Conservation (phyloP, 163 green algal species). For the Trebouxiophyceae sp. region DNA sequence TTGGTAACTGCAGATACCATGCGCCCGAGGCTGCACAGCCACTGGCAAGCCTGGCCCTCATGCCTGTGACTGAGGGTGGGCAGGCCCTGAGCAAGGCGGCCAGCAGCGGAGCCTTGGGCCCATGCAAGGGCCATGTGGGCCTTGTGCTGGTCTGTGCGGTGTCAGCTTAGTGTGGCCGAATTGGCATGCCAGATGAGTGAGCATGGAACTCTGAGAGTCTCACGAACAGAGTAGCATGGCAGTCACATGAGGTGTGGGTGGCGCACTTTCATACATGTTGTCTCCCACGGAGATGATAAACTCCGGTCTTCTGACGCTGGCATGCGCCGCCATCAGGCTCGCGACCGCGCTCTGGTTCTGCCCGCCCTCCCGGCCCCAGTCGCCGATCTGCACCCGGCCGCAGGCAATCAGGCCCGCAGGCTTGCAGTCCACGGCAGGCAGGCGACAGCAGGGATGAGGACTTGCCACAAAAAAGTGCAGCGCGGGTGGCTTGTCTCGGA, state of each 20-base stretch:
- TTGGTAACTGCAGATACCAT: not conserved
- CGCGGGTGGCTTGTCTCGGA: too few species aligned
- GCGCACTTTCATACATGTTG: slow-evolving; percentile 46
- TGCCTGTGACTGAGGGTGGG: not conserved
- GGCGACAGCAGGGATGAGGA: too few species aligned
- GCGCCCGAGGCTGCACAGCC: not conserved
- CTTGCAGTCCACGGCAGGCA: too few species aligned
- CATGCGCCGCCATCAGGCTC: slow-evolving; percentile 35
- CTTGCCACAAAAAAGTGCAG: too few species aligned
- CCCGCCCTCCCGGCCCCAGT: slow-evolving; percentile 54
- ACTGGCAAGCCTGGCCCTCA: not conserved
- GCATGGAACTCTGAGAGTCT: not conserved
- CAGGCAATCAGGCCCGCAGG: too few species aligned
- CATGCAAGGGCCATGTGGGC: too few species aligned
- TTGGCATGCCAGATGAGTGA: not conserved
- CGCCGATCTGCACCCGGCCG: slow-evolving; percentile 55
- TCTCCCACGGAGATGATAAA: slow-evolving; percentile 60
- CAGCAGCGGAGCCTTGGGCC: too few species aligned
- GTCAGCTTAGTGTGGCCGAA: not conserved
- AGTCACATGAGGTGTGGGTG: not conserved
- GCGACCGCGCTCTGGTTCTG: slow-evolving; percentile 42
- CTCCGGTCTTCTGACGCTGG: slow-evolving; percentile 20
- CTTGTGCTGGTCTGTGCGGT: not conserved
- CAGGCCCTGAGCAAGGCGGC: too few species aligned
- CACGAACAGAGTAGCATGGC: not conserved